Base-by-base conservation (phyloP, 2,329 filamentous ascomycete species). In the Calonectria montana region DNA sequence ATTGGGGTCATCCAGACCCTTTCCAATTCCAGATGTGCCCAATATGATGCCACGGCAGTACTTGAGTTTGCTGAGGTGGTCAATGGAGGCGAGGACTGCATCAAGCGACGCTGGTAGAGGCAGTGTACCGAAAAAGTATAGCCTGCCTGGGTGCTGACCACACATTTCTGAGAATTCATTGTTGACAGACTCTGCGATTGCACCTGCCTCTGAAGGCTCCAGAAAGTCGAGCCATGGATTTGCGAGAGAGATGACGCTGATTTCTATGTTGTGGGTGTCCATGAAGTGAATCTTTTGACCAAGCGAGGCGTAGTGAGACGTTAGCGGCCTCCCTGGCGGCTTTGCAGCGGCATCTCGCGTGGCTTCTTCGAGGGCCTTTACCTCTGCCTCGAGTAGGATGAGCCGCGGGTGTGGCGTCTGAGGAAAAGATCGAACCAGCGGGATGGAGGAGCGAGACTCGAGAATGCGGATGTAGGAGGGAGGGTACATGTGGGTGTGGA, bases 181-280 rank as follows among this genome's bases (percentile, higher is more conserved):
- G 82, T 98, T 98, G 81, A 97, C 92, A 1, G 86, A 87, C 64
- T 80, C 74, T 1, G 94, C 94, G 61, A 92, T 91, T 35, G 83
- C 81, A 2, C 88, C 89, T 0, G 94, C 93, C 75, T 92, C 89
- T 4, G 86, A 81, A 0, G 90, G 80, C 12, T 86, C 81, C 0
- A 98, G 84, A 80, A 97, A 98, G 83, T 98, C 96, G 2, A 98
- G 89, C 96, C 96, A 98, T 0, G 96, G 96, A 80, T 98, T 98
- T 16, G 96, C 96, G 25, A 98, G 91, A 0, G 94, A 97, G 74
- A 98, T 91, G 63, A 98, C 94, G 1, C 94, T 97, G 74, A 93
- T 91, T 82, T 93, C 90, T 81, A 98, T 98, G 65, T 86, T 86
- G 84, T 98, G 96, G 18, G 88, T 90, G 81, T 95, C 89, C 96